These are phyloP conservation scores for Coprinopsis cinerea DNA, from an alignment of 768 basidiomycete species.

Conservation along the genomic window DNA sequence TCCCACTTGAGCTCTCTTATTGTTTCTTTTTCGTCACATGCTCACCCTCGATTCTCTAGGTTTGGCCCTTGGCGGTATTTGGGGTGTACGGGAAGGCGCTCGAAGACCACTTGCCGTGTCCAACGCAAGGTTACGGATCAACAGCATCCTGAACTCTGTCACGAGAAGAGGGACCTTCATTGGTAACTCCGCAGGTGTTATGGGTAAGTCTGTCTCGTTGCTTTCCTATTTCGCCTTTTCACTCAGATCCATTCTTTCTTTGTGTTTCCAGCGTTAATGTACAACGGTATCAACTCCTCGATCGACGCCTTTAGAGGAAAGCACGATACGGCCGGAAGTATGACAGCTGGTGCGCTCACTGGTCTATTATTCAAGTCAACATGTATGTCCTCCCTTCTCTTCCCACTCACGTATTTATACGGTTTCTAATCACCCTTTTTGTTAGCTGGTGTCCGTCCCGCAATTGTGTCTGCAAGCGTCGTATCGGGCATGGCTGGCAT, in stretches of 20 bases:
- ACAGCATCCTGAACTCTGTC: conserved; percentile 93
- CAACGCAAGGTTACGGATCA: conserved; percentile 86
- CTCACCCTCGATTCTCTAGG: conserved; percentile 66
- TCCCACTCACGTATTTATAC: conserved; percentile 29
- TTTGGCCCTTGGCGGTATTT: conserved; percentile 88
- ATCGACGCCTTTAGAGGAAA: conserved; percentile 85
- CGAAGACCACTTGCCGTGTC: conserved; percentile 81
- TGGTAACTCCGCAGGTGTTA: conserved; percentile 96
- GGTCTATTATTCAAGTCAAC: conserved; percentile 92
- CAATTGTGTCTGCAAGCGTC: conserved; percentile 81
- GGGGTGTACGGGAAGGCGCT: conserved; percentile 95
- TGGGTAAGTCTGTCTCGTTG: conserved; percentile 60
- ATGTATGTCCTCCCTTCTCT: conserved; percentile 52
- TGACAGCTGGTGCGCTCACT: conserved; percentile 87
- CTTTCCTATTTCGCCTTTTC: conserved; percentile 21
- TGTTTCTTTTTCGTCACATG: conserved; percentile 81
- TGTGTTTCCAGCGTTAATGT: conserved; percentile 73
- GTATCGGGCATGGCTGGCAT: conserved; percentile 86
- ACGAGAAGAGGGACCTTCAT: conserved; percentile 96
- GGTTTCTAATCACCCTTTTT: conserved; percentile 20
- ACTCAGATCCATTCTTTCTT: conserved; percentile 33
- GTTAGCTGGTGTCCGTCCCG: conserved; percentile 88
- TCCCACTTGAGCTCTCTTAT: conserved; percentile 65
- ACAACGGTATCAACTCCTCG: conserved; percentile 94
- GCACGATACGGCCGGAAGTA: conserved; percentile 88